These are phyloP conservation scores for Trypanosomatidae sp. DNA, from an alignment of 208 protist genomes.

Conservation along the genomic window DNA sequence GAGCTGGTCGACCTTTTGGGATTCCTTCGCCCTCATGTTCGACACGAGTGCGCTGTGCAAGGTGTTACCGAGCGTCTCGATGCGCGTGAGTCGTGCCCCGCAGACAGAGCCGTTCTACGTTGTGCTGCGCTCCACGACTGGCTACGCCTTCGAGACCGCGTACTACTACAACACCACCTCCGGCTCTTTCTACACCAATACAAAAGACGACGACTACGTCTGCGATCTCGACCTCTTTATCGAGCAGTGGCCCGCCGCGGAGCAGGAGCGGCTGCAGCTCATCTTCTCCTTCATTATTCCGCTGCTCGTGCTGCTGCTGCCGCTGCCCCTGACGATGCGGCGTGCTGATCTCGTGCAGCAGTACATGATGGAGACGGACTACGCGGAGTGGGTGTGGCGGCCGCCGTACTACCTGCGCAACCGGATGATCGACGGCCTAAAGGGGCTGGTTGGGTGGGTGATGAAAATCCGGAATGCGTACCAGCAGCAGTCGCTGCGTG, in stretches of 20 bases:
- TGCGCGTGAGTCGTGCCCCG: conserved; percentile 38
- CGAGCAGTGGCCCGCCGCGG: conserved; percentile 24
- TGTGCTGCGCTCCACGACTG: conserved; percentile 24
- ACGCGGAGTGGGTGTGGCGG: conserved; percentile 56
- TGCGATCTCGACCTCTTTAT: conserved; percentile 54
- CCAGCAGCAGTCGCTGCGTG: conserved; percentile 9
- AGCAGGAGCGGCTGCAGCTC: conserved; percentile 25
- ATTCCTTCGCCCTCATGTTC: conserved; percentile 48
- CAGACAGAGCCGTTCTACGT: conserved; percentile 35
- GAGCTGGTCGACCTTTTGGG: conserved; percentile 42
- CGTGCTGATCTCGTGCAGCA: conserved; percentile 42
- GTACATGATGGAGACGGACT: conserved; percentile 50
- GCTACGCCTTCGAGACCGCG: background rate
- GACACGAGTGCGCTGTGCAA: conserved; percentile 69
- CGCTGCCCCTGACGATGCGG: conserved; percentile 47
- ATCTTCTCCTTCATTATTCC: conserved; percentile 55
- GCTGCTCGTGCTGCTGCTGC: conserved; percentile 52
- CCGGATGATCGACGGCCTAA: conserved; percentile 17
- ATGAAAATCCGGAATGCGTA: conserved; percentile 18
- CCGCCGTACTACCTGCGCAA: conserved; percentile 38
- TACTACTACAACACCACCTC: background rate
- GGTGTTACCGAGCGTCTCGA: conserved; percentile 44
- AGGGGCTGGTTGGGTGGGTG: conserved; percentile 12
- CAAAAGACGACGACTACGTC: conserved; percentile 1
- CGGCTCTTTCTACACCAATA: background rate